Base-by-base conservation (phyloP, 2,329 filamentous ascomycete species). In the Calonectria naviculata region DNA sequence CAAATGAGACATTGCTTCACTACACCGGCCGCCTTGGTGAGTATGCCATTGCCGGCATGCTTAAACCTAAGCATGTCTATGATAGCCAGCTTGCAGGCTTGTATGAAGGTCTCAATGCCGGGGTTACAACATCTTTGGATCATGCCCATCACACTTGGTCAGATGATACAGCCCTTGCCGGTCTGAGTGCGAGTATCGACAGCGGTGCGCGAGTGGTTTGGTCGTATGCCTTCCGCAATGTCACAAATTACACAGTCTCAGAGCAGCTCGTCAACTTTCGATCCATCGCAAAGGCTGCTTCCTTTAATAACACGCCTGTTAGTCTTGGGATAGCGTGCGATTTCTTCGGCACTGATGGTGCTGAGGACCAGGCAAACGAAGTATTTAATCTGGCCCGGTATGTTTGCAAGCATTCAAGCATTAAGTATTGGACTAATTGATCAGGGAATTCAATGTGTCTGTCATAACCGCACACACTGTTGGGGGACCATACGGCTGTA, bases 41-140 rank as follows among this genome's bases (percentile, higher is more conserved):
- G 52, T 82, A 74, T 8, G 79, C 78, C 0, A 72, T 81, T 6
- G 76, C 75, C 0, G 72, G 73, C 4, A 71, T 80, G 9, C 85
- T 84, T 69, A 83, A 78, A 0, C 75, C 84, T 1, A 82, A 86
- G 1, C 87, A 88, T 64, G 81, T 88, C 1, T 88, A 88, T 71
- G 79, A 83, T 67, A 80, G 85, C 12, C 84, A 87, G 56, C 80
- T 88, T 0, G 80, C 84, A 0, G 87, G 87, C 0, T 77, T 88
- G 1, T 83, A 87, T 2, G 88, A 90, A 70, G 82, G 84, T 1
- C 74, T 89, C 21, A 85, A 88, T 36, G 86, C 85, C 0, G 88
- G 88, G 4, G 87, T 89, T 13, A 90, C 88, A 0, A 87, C 86
- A 0, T 82, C 83, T 0, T 81, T 90, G 0, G 88, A 90, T 67